Base-by-base conservation (phyloP, 1,139 yeast genomes). In the Hansenula sp. region DNA sequence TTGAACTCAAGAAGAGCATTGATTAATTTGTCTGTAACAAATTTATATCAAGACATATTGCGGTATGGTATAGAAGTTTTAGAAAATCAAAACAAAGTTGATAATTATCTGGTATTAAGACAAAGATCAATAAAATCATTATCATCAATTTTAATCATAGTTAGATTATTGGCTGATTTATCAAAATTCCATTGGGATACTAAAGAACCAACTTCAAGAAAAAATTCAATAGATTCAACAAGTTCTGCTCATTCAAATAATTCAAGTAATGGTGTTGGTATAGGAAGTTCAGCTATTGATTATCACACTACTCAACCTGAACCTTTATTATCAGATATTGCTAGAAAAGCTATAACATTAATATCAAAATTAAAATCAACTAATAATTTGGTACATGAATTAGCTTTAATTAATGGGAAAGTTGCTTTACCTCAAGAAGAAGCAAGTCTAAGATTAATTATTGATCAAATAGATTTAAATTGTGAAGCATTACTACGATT, bases 401-500 rank as follows among this genome's bases (percentile, higher is more conserved):
- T 58, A 12, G 54, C 56, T 5, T 39, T 51, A 16, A 48, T 54
- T 40, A 54, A 53, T 38, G 55, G 56, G 2, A 52, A 45, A 39
- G 30, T 40, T 7, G 38, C 41, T 14, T 46, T 36, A 4, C 28
- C 48, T 1, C 42, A 40, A 24, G 56, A 50, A 18, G 56, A 52
- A 16, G 34, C 47, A 20, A 24, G 48, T 2, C 44, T 51, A 14
- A 50, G 45, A 38, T 51, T 53, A 37, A 36, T 50, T 43, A 53
- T 63, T 39, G 60, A 58, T 34, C 70, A 69, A 31, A 73, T 77
- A 33, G 82, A 78, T 51, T 48, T 53, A 13, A 65, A 69, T 58
- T 57, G 77, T 55, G 72, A 72, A 53, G 50, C 66, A 4, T 57
- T 74, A 4, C 55, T 78, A 29, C 65, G 76, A 37, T 80, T 66